Evolutionary conservation across 768 basidiomycete species (phyloP).

Genomic region (Hygrophoropsis aurantiaca): DNA sequence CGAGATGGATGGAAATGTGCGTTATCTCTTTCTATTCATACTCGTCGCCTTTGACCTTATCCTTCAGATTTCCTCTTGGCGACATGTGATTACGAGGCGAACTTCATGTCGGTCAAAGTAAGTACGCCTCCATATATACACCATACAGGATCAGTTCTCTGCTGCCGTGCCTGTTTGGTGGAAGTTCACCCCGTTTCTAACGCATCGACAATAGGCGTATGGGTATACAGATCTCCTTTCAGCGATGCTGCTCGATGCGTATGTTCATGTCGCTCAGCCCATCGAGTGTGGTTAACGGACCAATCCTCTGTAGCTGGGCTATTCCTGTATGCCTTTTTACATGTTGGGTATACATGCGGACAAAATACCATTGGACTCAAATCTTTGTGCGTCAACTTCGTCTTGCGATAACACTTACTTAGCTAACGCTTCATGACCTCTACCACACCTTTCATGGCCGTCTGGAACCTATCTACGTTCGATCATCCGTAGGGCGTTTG

Average conservation of each 20-base stretch:
- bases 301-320: constrained; percentile 54
- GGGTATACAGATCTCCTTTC: constrained; percentile 80
- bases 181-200: background rate
- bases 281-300: background rate
- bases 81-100: constrained; percentile 76
- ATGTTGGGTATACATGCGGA: constrained; percentile 72
- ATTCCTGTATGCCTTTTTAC: constrained; percentile 79
- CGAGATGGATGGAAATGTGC: constrained; percentile 81
- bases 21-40: background rate
- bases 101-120: constrained; percentile 74
- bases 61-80: constrained; percentile 66
- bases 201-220: constrained; percentile 47
- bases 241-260: constrained; percentile 83
- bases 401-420: no score
- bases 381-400: constrained; percentile 46
- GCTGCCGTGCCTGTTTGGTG: no score
- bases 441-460: no score
- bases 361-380: constrained; percentile 75
- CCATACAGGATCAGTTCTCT: no score
- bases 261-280: constrained; percentile 15
- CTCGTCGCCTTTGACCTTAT: background rate
- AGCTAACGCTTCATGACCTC: no score
- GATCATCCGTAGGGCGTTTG: constrained; percentile 52
- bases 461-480: background rate
- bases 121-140: no score